Base-by-base conservation (phyloP, 2,329 filamentous ascomycete genomes). In the Proliferodiscus dingleyae region DNA sequence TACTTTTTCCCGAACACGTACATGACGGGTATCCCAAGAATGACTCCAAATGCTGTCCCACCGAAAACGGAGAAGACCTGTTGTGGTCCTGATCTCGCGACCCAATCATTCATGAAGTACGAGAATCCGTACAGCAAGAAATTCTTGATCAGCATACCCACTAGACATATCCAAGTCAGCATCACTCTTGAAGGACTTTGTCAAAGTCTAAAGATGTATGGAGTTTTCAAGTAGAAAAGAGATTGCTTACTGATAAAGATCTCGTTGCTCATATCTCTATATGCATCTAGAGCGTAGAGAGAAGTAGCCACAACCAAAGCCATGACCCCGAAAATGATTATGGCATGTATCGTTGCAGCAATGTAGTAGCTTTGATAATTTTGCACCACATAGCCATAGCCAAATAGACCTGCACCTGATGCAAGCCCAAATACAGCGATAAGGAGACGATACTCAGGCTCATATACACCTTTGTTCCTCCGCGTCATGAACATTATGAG, bases 391-490 rank as follows among this genome's bases (percentile, higher is more conserved):
- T 64, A 57, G 2, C 69, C 67, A 44, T 68, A 71, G 2, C 64
- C 59, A 46, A 66, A 66, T 38, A 70, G 63, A 16, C 66, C 66
- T 13, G 65, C 57, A 8, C 65, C 64, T 4, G 62, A 58, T 1
- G 63, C 37, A 3, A 69, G 52, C 1, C 61, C 57, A 11, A 63
- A 61, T 3, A 67, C 54, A 28, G 64, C 58, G 19, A 66, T 54
- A 2, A 71, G 59, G 3, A 72, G 62, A 3, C 73, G 68, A 52
- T 73, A 75, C 53, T 76, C 73, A 9, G 73, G 73, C 55, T 76
- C 72, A 55, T 75, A 77, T 38, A 75, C 62, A n/a, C 74, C 73
- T 16, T 61, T 63, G 56, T 76, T 77, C 49, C 64, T 68, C 55
- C 68, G 70, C 3, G 72, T 69, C 45, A 74, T 66, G 59, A 64